Conservation (phyloP, 495 filamentous ascomycete genomes). For the Xylaria telfairii region DNA sequence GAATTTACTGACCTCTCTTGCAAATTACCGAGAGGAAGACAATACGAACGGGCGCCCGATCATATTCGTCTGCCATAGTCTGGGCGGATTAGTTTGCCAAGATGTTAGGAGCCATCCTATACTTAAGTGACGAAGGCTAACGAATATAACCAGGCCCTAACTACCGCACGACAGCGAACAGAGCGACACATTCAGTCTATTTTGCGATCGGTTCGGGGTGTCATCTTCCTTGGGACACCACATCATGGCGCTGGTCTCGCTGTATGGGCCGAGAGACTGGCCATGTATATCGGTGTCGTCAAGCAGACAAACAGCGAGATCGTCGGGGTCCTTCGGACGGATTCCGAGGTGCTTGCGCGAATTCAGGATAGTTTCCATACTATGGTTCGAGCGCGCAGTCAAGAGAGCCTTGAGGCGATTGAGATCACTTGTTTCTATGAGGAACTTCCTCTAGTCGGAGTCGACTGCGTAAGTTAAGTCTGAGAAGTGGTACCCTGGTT, state of each 20-base stretch:
- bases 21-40: neutral
- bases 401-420: slow-evolving; percentile 30
- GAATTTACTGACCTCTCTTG: slow-evolving; percentile 31
- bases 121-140: neutral
- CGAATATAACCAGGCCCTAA: neutral
- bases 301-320: slow-evolving; percentile 39
- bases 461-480: slow-evolving; percentile 23
- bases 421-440: slow-evolving; percentile 45
- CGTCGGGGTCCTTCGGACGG: slow-evolving; percentile 26
- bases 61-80: slow-evolving; percentile 43
- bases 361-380: slow-evolving; percentile 47
- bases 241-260: slow-evolving; percentile 47
- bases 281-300: slow-evolving; percentile 27
- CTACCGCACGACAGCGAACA: slow-evolving; percentile 22
- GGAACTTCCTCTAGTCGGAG: slow-evolving; percentile 32
- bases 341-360: slow-evolving; percentile 43
- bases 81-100: slow-evolving; percentile 51
- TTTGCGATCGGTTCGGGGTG: slow-evolving; percentile 39
- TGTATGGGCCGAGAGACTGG: slow-evolving; percentile 34
- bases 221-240: slow-evolving; percentile 52
- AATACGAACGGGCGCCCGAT: slow-evolving; percentile 33
- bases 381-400: slow-evolving; percentile 36
- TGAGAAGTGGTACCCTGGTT: neutral
- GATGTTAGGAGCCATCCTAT: slow-evolving; percentile 23
- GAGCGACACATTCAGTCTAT: slow-evolving; percentile 18